Evolutionary conservation across 2,329 filamentous ascomycete species (phyloP).

Genomic region (Fusarium verrucosum): DNA sequence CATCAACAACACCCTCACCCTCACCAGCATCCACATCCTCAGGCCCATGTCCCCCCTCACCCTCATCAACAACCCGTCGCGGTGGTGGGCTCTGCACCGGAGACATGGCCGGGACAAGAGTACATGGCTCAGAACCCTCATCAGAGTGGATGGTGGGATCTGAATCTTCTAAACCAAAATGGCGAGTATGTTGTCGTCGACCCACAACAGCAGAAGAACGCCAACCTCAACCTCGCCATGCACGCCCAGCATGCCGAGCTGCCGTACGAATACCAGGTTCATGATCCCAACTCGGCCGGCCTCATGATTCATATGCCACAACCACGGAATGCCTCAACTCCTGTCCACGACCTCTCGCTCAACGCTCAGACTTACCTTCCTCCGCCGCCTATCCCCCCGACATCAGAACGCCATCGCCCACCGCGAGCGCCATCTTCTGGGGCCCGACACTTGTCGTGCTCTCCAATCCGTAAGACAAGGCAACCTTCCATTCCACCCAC

Average conservation of each 20-base stretch:
- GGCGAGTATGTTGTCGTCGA: slow-evolving; percentile 40
- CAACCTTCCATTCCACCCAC: slow-evolving; percentile 54
- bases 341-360: slow-evolving; percentile 50
- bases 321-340: slow-evolving; percentile 50
- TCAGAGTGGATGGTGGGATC: slow-evolving; percentile 48
- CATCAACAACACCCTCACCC: slow-evolving; percentile 38
- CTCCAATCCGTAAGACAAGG: slow-evolving; percentile 55
- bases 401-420: slow-evolving; percentile 54
- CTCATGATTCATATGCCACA: slow-evolving; percentile 67
- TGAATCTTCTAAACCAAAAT: slow-evolving; percentile 45
- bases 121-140: slow-evolving; percentile 41
- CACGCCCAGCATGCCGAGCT: slow-evolving; percentile 54
- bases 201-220: slow-evolving; percentile 49
- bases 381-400: slow-evolving; percentile 45
- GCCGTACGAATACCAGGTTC: slow-evolving; percentile 52
- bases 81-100: slow-evolving; percentile 26
- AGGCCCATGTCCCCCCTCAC: slow-evolving; percentile 2
- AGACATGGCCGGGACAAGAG: slow-evolving; percentile 43
- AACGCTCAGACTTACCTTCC: slow-evolving; percentile 50
- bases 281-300: slow-evolving; percentile 49
- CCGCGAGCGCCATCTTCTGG: slow-evolving; percentile 65
- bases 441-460: slow-evolving; percentile 57
- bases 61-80: slow-evolving; percentile 25
- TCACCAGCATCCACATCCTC: slow-evolving; percentile 24
- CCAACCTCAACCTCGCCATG: slow-evolving; percentile 53